phyloP scores from a whole-genome alignment of 306 rosid genomes.

The Vicia faba region DNA sequence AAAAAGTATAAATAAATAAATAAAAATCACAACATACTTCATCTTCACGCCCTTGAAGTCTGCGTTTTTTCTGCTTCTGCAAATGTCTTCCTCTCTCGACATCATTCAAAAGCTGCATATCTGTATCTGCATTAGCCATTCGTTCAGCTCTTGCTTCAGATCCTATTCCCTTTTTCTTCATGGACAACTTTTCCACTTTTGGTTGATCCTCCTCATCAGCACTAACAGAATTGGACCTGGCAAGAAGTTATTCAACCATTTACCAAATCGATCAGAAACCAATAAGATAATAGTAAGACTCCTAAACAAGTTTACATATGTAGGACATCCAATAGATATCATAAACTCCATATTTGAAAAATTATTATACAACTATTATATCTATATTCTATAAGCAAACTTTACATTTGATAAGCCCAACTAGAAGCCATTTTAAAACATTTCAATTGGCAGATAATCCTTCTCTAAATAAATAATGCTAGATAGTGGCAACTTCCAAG shows the following conservation, averaged over 20 bases:
- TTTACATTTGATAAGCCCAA: constrained; percentile 10
- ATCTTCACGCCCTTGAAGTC: constrained; percentile 88
- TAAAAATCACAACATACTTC: constrained; percentile 57
- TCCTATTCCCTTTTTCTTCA: constrained; percentile 85
- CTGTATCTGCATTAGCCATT: constrained; percentile 75
- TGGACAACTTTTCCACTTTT: constrained; percentile 63
- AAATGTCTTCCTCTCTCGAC: constrained; percentile 83
- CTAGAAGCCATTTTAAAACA: constrained; percentile 27
- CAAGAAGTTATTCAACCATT: constrained; percentile 36
- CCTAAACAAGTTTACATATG: constrained; percentile 22
- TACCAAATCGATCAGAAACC: constrained; percentile 10
- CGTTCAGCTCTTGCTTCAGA: constrained; percentile 84
- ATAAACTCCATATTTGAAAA: constrained; percentile 2
- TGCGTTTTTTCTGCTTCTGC: constrained; percentile 86
- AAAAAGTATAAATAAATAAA: constrained; percentile 1
- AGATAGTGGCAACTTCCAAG: constrained; percentile 4
- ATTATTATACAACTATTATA: background rate
- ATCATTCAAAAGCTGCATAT: constrained; percentile 75
- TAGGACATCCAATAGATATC: constrained; percentile 21
- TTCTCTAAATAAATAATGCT: constrained; percentile 11
- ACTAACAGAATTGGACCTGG: constrained; percentile 53
- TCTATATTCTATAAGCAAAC: constrained; percentile 3
- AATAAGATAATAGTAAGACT: constrained; percentile 1
- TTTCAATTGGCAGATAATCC: background rate
- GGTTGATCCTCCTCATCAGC: constrained; percentile 64